phyloP scores from a whole-genome alignment of 768 basidiomycete species.

The Gloeophyllum trabeum region DNA sequence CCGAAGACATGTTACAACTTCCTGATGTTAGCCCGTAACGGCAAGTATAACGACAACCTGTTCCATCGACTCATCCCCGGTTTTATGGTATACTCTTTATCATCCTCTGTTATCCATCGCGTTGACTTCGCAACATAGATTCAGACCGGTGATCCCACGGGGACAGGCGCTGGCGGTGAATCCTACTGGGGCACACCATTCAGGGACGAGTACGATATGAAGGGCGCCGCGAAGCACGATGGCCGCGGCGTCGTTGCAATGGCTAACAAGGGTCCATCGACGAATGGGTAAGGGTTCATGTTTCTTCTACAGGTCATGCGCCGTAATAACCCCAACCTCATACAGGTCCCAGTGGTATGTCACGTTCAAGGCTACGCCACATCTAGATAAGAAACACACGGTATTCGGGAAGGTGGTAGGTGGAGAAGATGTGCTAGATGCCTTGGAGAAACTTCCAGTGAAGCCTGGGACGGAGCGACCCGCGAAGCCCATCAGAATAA shows the following conservation, averaged over 20 bases:
- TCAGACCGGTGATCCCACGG: conserved; percentile 97
- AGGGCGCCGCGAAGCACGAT: conserved; percentile 83
- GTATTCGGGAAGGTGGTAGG: conserved; percentile 97
- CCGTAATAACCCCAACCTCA: conserved; percentile 3
- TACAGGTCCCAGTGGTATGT: conserved; percentile 86
- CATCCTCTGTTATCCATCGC: conserved; percentile 1
- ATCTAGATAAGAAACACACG: conserved; percentile 90
- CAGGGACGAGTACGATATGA: conserved; percentile 85
- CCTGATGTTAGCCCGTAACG: conserved; percentile 80
- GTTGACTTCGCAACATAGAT: conserved; percentile 36
- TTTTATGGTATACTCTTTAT: conserved; percentile 63
- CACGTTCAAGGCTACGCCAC: conserved; percentile 72
- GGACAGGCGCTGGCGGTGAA: conserved; percentile 88
- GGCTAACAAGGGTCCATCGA: conserved; percentile 90
- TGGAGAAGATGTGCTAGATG: conserved; percentile 82
- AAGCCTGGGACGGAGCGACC: conserved; percentile 85
- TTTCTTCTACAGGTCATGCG: conserved; percentile 2
- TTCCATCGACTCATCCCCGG: conserved; percentile 93
- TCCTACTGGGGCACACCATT: conserved; percentile 95
- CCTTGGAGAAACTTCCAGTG: conserved; percentile 69
- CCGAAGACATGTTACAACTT: conserved; percentile 99
- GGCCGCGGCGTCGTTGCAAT: conserved; percentile 79
- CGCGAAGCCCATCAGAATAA: conserved; percentile 75
- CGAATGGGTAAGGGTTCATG: conserved; percentile 54
- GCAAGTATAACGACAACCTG: conserved; percentile 81